Base-by-base conservation (phyloP, 2,329 filamentous ascomycete species). In the Dryadomyces sulphureus region DNA sequence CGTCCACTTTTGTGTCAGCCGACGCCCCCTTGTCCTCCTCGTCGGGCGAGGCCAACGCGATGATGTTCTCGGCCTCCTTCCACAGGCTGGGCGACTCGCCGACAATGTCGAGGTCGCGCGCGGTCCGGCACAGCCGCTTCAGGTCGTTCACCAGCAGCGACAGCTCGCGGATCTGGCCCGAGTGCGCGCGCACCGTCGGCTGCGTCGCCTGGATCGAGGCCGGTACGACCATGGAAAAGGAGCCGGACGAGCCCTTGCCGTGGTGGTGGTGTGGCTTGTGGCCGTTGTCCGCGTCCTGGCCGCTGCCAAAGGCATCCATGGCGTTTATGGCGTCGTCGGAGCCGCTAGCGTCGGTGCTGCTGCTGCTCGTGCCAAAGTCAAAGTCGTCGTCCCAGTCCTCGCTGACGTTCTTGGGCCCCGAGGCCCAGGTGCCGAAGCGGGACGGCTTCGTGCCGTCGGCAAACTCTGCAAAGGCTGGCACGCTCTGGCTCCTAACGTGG, bases 381-480 rank as follows among this genome's bases (percentile, higher is more conserved):
- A 93, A 92, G 59, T 93, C 86, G 52, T 89, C 84, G 54, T 90
- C 86, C 86, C 86, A 93, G 56, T 92, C 85, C 59, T 93, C 86
- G 50, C 81, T 89, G 11, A 80, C 79, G 16, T 77, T 81, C 60
- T 89, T 89, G 51, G 77, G 80, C n/a, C 81, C 78, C 38, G 87
- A 65, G 2, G 83, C 84, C 84, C 84, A 90, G 1, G 84, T 89
- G 38, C 84, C 82, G 56, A 87, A 90, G 2, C 64, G 73, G n/a
- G 74, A 50, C 56, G 61, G 68, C 60, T 65, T 82, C 56, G 60
- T 61, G 57, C 61, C 70, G 59, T 72, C 81, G 50, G 62, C 68
- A 61, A 54, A 63, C 55, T 87, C 84, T 30, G 80, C 79, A 3
- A 77, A 72, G 14, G 84, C 73, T 4, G 84, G 84, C 2, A 90